Evolutionary conservation across 108 stramenopile genomes (phyloP).

Genomic region (Nannochloropsis granulata): DNA sequence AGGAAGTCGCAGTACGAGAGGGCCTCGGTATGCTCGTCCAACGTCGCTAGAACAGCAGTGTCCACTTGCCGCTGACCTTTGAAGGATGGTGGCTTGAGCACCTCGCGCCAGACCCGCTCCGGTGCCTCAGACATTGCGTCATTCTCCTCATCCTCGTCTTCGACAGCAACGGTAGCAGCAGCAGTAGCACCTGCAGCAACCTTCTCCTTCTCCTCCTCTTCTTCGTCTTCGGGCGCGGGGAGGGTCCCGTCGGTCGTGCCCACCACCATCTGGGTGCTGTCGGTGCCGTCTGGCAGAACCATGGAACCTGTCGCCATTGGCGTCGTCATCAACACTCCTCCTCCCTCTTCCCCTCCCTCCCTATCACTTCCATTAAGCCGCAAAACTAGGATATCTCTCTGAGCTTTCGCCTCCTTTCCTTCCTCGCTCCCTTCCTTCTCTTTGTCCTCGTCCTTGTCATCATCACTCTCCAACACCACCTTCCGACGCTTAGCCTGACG

Average conservation of each 20-base stretch:
- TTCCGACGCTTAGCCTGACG: background rate
- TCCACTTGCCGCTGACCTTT: background rate
- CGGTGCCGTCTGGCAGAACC: no score
- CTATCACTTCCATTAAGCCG: background rate
- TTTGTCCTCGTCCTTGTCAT: background rate
- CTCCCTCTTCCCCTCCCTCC: background rate
- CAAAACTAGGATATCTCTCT: background rate
- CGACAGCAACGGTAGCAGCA: no score
- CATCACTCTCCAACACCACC: background rate
- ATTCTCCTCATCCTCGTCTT: no score
- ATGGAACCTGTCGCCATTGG: no score
- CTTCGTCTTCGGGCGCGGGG: no score
- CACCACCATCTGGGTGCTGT: no score
- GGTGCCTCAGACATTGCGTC: background rate
- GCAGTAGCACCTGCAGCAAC: no score
- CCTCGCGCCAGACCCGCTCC: background rate
- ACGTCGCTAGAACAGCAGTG: background rate
- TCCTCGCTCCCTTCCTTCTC: background rate
- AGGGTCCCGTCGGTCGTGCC: no score
- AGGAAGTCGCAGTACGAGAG: background rate
- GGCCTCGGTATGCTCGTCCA: background rate
- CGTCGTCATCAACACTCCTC: background rate
- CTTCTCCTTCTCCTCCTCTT: no score
- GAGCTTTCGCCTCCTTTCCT: background rate
- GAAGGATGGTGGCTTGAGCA: background rate